Conservation (phyloP, 2,329 filamentous ascomycete genomes). For the Aspergillus sclerotialis region DNA sequence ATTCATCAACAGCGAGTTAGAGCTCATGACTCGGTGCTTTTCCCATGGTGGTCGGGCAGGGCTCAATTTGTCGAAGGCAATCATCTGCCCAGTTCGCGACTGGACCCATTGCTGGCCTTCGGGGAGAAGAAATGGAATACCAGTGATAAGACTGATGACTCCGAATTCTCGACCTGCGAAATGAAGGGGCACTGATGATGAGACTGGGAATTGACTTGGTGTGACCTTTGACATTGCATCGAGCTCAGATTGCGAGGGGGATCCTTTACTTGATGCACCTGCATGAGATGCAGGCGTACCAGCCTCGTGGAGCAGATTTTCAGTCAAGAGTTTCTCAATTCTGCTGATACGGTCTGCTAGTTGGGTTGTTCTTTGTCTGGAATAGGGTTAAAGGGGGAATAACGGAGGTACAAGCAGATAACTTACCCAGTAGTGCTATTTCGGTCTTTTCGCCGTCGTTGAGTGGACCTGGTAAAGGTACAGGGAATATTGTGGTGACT, state of each 20-base stretch:
- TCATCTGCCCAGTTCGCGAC: constrained; percentile 36
- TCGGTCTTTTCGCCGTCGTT: constrained; percentile 21
- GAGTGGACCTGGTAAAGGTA: constrained; percentile 35
- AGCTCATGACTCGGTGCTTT: constrained; percentile 21
- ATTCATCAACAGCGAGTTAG: constrained; percentile 13
- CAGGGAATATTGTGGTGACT: constrained; percentile 42
- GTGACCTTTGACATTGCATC: constrained; percentile 2
- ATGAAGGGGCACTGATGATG: constrained; percentile 35
- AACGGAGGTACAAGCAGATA: too few relatives aligned
- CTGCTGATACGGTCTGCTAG: constrained; percentile 35
- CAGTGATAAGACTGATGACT: constrained; percentile 41
- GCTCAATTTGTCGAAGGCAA: constrained; percentile 23
- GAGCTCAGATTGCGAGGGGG: constrained; percentile 7
- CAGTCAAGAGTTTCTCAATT: constrained; percentile 33
- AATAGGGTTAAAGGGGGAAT: not conserved
- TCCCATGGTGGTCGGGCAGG: constrained; percentile 27
- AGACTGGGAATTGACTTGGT: constrained; percentile 10
- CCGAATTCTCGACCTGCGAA: constrained; percentile 45
- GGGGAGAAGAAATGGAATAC: constrained; percentile 44
- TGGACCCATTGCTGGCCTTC: constrained; percentile 45
- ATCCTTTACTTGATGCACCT: constrained; percentile 6
- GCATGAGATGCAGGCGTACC: constrained; percentile 10
- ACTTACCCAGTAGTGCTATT: constrained; percentile 16
- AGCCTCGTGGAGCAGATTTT: constrained; percentile 19
- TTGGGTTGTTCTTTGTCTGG: constrained; percentile 17